Evolutionary conservation across 2,329 filamentous ascomycete genomes (phyloP).

Genomic region (Aspergillus ibericus): DNA sequence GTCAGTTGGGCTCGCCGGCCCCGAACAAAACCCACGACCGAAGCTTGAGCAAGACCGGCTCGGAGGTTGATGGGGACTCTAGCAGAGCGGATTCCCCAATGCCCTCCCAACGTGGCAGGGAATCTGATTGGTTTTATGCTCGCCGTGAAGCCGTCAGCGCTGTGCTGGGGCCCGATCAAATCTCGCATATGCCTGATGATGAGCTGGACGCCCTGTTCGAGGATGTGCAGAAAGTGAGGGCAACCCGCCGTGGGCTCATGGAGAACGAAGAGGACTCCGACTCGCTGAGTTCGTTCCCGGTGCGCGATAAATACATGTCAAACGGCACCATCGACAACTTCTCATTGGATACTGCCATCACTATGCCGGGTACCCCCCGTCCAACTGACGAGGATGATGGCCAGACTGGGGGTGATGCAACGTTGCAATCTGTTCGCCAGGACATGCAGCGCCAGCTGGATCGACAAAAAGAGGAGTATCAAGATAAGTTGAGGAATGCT

Average conservation of each 20-base stretch:
- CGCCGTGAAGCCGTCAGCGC: slow-evolving; percentile 89
- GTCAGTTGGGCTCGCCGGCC: slow-evolving; percentile 65
- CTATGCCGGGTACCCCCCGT: slow-evolving; percentile 84
- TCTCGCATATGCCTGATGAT: slow-evolving; percentile 85
- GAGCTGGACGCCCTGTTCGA: slow-evolving; percentile 92
- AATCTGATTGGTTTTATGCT: slow-evolving; percentile 94
- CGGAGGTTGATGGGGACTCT: slow-evolving; percentile 70
- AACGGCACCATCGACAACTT: slow-evolving; percentile 95
- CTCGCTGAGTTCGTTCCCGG: slow-evolving; percentile 80
- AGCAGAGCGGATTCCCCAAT: slow-evolving; percentile 79
- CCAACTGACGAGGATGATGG: slow-evolving; percentile 69
- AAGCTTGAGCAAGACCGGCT: slow-evolving; percentile 73
- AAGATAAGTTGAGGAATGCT: slow-evolving; percentile 72
- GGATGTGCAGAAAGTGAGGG: slow-evolving; percentile 84
- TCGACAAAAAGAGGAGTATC: slow-evolving; percentile 78
- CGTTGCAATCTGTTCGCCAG: slow-evolving; percentile 71
- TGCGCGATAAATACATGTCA: slow-evolving; percentile 93
- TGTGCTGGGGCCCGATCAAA: slow-evolving; percentile 84
- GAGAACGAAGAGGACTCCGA: slow-evolving; percentile 76
- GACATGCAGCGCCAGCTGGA: slow-evolving; percentile 83
- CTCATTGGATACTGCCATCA: slow-evolving; percentile 88
- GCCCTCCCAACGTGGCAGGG: slow-evolving; percentile 65
- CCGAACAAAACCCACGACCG: slow-evolving; percentile 71
- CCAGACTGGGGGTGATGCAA: slow-evolving; percentile 51
- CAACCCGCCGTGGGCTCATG: slow-evolving; percentile 71